Base-by-base conservation (phyloP, 805 yeast species). In the Brettanomyces bruxellensis region DNA sequence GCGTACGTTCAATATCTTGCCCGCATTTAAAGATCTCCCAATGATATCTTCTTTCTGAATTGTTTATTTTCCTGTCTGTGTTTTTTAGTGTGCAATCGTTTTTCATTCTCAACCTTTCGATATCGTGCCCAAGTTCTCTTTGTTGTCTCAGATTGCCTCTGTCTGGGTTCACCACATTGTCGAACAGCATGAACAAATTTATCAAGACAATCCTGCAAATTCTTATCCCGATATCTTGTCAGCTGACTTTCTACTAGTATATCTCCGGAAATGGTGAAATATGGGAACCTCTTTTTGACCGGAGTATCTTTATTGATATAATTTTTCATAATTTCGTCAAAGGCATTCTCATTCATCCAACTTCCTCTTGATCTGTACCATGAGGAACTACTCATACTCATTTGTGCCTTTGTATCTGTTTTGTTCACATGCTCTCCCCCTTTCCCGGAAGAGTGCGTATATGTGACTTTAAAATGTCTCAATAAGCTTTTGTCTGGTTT, bases 351-450 rank as follows among this genome's bases (percentile, higher is more conserved):
- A 4, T 77, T 74, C 3, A 76, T 64, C 76, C 78, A 72, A 30
- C 52, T 64, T 55, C 52, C 67, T 52, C 57, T 69, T 51, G 76
- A 72, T 61, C 47, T 61, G 54, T 41, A 60, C 66, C 44, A 72
- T 59, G 52, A 68, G 44, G 12, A 68, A 40, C 35, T 64, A 45
- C 37, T 68, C 62, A 40, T 71, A 13, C 50, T 50, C 8, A 61
- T 41, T 13, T 55, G 46, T 1, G 63, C 81, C 50, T 76, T 76
- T 1, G 79, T 70, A 7, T 75, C 72, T 0, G 81, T 75, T 37
- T 75, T 76, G 50, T 77, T 77, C n/a, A 77, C 82, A 51, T 77
- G 77, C 45, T 77, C 82, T 3, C 83, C 83, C 1, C 83, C 83
- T 0, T 80, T 72, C 0, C 82, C 83, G 2, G 80, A 74, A 1